These are phyloP conservation scores for Talaromyces marneffei DNA, from an alignment of 2,329 filamentous ascomycete genomes.

Conservation along the genomic window DNA sequence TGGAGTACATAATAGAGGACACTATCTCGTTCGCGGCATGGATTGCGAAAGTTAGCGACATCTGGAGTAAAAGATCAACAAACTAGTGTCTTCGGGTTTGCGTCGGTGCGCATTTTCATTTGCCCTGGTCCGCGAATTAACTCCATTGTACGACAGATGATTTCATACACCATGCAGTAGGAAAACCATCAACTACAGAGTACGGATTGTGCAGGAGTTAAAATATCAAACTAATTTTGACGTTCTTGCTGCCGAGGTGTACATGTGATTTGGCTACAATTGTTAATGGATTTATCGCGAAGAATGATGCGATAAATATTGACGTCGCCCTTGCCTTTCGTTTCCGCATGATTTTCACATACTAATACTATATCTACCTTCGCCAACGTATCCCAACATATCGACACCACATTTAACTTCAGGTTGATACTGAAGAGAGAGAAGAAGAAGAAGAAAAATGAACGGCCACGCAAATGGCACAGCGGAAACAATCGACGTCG, in stretches of 20 bases:
- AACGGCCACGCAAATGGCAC: constrained; percentile 12
- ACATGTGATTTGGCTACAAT: background rate
- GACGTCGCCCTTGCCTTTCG: background rate
- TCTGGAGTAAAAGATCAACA: background rate
- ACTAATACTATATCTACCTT: background rate
- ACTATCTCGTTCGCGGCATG: background rate
- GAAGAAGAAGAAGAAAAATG: constrained; percentile 5
- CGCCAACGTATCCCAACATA: background rate
- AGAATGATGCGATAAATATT: background rate
- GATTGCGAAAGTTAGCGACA: background rate
- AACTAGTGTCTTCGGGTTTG: background rate
- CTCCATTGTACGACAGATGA: too few relatives aligned
- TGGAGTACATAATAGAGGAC: too few relatives aligned
- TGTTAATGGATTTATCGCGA: background rate
- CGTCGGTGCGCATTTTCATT: background rate
- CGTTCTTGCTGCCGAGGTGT: background rate
- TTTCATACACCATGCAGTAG: too few relatives aligned
- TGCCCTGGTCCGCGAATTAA: background rate
- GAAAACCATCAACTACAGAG: background rate
- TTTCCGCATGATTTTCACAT: background rate
- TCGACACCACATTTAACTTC: background rate
- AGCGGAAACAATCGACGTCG: constrained; percentile 40
- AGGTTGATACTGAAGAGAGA: background rate
- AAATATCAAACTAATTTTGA: background rate
- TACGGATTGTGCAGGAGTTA: background rate